These are phyloP conservation scores for Phytopythium kandeliae DNA, from an alignment of 352 stramenopile genomes.

Conservation along the genomic window DNA sequence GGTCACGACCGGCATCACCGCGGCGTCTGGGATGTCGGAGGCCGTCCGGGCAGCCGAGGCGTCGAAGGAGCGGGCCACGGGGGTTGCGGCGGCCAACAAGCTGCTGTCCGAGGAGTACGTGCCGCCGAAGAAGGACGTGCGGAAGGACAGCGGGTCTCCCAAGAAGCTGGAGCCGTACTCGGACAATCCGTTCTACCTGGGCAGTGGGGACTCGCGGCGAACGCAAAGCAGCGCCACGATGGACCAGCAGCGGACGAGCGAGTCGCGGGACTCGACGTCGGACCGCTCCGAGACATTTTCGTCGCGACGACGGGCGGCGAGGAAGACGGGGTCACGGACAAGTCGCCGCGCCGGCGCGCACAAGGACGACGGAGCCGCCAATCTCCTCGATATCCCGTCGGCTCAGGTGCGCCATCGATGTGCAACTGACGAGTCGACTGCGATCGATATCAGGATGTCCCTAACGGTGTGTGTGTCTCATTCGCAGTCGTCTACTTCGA, in stretches of 20 bases:
- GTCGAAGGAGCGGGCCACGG: conserved; percentile 54
- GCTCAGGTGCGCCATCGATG: conserved; percentile 29
- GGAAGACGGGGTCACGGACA: conserved; percentile 50
- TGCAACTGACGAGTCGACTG: too few relatives aligned
- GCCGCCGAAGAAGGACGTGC: conserved; percentile 30
- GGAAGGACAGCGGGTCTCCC: conserved; percentile 13
- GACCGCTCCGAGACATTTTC: conserved; percentile 68
- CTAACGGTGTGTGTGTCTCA: conserved; percentile 1
- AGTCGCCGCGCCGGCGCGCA: conserved; percentile 22
- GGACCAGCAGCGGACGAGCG: conserved; percentile 5
- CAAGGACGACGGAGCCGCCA: conserved; percentile 49
- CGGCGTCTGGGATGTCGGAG: conserved; percentile 59
- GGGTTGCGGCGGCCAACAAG: conserved; percentile 68
- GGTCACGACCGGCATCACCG: conserved; percentile 52
- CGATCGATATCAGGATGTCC: too few relatives aligned
- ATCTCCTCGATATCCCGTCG: conserved; percentile 58
- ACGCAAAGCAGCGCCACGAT: conserved; percentile 31
- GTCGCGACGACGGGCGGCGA: conserved; percentile 57
- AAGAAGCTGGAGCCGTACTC: conserved; percentile 64
- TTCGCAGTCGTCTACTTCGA: conserved; percentile 22
- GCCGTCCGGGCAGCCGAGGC: conserved; percentile 61
- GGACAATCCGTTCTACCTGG: conserved; percentile 73
- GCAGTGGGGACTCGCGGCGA: conserved; percentile 21
- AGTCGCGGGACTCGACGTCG: conserved; percentile 18
- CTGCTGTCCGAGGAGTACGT: conserved; percentile 79